phyloP scores from a whole-genome alignment of 768 basidiomycete genomes.

The Amanita jacksonii region DNA sequence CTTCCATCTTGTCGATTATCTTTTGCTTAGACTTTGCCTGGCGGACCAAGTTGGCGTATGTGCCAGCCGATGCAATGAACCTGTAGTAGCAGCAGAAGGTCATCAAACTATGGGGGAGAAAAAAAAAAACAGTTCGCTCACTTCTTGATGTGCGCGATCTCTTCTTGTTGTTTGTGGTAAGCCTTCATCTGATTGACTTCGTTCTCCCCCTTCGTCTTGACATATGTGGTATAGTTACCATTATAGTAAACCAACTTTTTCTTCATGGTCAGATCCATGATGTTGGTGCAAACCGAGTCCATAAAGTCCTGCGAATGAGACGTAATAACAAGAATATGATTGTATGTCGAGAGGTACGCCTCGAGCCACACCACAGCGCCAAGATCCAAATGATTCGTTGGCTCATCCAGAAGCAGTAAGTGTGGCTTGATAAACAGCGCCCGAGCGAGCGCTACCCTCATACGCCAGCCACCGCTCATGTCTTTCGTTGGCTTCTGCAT shows the following conservation, averaged over 20 bases:
- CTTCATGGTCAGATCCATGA: conserved; percentile 90
- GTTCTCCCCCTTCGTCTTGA: conserved; percentile 93
- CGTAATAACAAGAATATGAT: conserved; percentile 96
- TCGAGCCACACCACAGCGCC: conserved; percentile 99
- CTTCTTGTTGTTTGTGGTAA: conserved; percentile 96
- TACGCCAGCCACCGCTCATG: conserved; percentile 99
- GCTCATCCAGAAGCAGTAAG: conserved; percentile 87
- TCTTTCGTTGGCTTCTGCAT: conserved; percentile 97
- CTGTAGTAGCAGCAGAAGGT: conserved; percentile 29
- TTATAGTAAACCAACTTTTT: conserved; percentile 93
- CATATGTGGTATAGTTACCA: conserved; percentile 97
- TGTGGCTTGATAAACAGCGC: conserved; percentile 97
- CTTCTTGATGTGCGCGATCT: conserved; percentile 98
- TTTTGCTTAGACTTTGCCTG: conserved; percentile 99
- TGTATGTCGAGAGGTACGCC: conserved; percentile 95
- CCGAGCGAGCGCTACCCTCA: conserved; percentile 95
- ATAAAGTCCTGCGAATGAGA: conserved; percentile 99
- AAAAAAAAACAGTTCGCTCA: conserved; percentile 22
- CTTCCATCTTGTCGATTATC: conserved; percentile 99
- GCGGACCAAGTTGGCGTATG: conserved; percentile 96
- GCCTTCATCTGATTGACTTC: conserved; percentile 99
- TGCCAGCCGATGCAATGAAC: conserved; percentile 99
- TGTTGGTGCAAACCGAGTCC: conserved; percentile 95
- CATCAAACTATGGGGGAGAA: background rate
- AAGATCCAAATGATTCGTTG: conserved; percentile 89